These are phyloP conservation scores for Coemansia sp. DNA, from an alignment of 192 early-diverging fungal species.

Conservation along the genomic window DNA sequence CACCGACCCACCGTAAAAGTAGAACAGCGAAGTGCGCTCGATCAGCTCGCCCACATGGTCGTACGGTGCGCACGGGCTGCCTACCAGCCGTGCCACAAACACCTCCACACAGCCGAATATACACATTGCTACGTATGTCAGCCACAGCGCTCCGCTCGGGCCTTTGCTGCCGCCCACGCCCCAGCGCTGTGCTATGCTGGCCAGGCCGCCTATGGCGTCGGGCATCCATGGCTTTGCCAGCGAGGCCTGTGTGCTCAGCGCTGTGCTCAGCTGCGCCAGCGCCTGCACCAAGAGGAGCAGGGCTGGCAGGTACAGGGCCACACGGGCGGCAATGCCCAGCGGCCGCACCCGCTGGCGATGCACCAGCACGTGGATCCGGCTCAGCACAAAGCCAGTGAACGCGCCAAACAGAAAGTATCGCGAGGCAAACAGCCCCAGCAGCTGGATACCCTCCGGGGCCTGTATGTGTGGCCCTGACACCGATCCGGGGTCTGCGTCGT, in stretches of 20 bases:
- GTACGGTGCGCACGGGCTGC: conserved; percentile 45
- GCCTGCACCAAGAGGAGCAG: conserved; percentile 20
- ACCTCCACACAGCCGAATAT: conserved; percentile 45
- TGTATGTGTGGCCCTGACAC: background rate
- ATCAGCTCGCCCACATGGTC: conserved; percentile 42
- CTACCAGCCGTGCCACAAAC: conserved; percentile 45
- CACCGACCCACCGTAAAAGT: conserved; percentile 40
- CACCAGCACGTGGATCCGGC: conserved; percentile 44
- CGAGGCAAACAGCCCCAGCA: conserved; percentile 42
- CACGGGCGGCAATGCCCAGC: conserved; percentile 11
- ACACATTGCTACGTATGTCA: conserved; percentile 22
- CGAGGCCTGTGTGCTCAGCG: background rate
- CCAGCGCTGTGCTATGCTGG: conserved; percentile 6
- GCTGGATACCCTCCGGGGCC: conserved; percentile 20
- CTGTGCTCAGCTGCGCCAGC: conserved; percentile 3
- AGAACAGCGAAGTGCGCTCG: conserved; percentile 43
- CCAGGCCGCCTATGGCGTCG: conserved; percentile 2
- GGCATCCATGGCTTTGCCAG: conserved; percentile 20
- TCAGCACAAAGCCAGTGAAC: conserved; percentile 33
- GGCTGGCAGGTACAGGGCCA: conserved; percentile 28
- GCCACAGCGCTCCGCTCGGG: conserved; percentile 23
- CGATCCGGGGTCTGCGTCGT: background rate
- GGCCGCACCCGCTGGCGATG: conserved; percentile 38
- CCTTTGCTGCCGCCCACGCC: conserved; percentile 1
- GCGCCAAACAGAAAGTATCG: conserved; percentile 38